Conservation (phyloP, 805 yeast genomes). For the Brettanomyces naardenensis region DNA sequence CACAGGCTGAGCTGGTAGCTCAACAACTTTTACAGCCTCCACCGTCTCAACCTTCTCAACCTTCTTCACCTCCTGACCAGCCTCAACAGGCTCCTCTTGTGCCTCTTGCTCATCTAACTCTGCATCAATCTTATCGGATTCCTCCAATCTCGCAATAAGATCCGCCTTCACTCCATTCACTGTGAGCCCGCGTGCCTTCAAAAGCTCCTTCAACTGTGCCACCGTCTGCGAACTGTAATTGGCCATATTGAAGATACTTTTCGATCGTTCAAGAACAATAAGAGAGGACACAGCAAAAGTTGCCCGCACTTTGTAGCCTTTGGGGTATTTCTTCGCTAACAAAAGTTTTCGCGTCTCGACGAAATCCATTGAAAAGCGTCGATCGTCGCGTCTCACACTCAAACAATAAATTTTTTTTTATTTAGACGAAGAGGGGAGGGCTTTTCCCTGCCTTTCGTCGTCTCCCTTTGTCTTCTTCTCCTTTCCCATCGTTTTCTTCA, state of each 20-base stretch:
- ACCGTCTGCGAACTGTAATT: slow-evolving; percentile 65
- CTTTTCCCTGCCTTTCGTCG: too few relatives aligned
- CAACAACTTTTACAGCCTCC: slow-evolving; percentile 13
- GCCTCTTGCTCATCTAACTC: slow-evolving; percentile 20
- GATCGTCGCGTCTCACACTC: too few relatives aligned
- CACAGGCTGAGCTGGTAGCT: slow-evolving; percentile 8
- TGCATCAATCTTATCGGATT: slow-evolving; percentile 37
- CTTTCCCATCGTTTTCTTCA: too few relatives aligned
- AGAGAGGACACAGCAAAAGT: background rate
- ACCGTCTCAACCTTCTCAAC: slow-evolving; percentile 10
- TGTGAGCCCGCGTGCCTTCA: slow-evolving; percentile 61
- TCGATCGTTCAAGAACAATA: background rate
- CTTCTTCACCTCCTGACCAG: slow-evolving; percentile 7
- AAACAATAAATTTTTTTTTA: too few relatives aligned
- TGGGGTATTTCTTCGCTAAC: background rate
- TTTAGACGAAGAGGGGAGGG: too few relatives aligned
- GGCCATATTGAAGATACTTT: too few relatives aligned
- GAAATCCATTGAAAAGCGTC: too few relatives aligned
- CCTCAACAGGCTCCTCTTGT: slow-evolving; percentile 10
- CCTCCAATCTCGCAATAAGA: slow-evolving; percentile 55
- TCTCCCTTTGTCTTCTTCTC: too few relatives aligned
- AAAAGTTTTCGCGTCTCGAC: background rate
- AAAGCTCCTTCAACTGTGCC: slow-evolving; percentile 71
- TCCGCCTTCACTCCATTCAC: slow-evolving; percentile 78
- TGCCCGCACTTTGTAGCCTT: background rate